phyloP scores from a whole-genome alignment of 352 stramenopile species.

The Phytophthora ramorum region DNA sequence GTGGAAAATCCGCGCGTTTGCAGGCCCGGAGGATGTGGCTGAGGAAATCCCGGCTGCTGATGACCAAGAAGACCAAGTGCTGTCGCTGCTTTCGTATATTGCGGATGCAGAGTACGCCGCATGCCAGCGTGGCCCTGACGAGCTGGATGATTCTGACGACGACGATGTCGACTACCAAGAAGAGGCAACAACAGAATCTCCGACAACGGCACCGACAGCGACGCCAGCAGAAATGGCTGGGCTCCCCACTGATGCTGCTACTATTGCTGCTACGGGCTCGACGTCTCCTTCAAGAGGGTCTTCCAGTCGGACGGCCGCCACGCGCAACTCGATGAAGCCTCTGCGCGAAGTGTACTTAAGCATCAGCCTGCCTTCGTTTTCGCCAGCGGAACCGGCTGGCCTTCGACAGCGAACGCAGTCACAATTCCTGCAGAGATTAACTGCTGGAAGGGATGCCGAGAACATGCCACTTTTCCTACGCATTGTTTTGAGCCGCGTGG shows the following conservation, averaged over 20 bases:
- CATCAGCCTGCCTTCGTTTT: constrained; percentile 74
- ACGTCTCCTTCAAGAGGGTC: constrained; percentile 31
- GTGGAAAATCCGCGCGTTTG: constrained; percentile 83
- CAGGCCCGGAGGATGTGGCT: constrained; percentile 42
- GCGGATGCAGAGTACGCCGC: constrained; percentile 82
- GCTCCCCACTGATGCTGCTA: constrained; percentile 5
- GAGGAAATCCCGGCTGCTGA: constrained; percentile 70
- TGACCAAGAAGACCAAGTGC: constrained; percentile 73
- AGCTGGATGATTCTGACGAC: constrained; percentile 60
- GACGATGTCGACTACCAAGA: constrained; percentile 52
- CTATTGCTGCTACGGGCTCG: constrained; percentile 4
- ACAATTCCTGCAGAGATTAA: constrained; percentile 24
- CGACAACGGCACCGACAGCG: constrained; percentile 4
- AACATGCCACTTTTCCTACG: constrained; percentile 64
- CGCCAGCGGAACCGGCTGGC: constrained; percentile 48
- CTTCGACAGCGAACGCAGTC: constrained; percentile 39
- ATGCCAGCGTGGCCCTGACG: constrained; percentile 59
- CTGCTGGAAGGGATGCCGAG: constrained; percentile 17
- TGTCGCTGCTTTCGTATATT: constrained; percentile 88
- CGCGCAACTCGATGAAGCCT: constrained; percentile 72
- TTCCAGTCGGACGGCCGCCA: constrained; percentile 58
- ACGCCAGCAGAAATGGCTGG: constrained; percentile 3
- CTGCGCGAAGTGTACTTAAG: constrained; percentile 72
- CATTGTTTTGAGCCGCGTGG: constrained; percentile 79
- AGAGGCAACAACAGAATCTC: constrained; percentile 13